Conservation (phyloP, 2,329 filamentous ascomycete genomes). For the Ustilaginoidea virens region DNA sequence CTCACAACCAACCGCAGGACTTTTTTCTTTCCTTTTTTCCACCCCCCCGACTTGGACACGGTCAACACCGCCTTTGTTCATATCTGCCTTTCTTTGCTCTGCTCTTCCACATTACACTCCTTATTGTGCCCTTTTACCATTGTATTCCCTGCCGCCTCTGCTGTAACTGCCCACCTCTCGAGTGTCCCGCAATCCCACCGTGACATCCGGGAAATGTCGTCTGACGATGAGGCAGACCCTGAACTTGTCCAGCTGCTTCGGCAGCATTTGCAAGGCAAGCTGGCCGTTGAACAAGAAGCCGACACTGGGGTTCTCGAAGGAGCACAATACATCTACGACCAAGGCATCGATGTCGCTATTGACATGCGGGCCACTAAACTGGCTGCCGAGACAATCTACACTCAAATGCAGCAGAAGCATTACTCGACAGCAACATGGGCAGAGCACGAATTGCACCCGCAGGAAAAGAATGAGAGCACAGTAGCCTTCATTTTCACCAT, state of each 20-base stretch:
- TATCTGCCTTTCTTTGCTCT: no score
- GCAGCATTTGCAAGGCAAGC: conserved; percentile 54
- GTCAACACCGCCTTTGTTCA: no score
- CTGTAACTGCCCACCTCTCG: no score
- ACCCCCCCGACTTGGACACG: no score
- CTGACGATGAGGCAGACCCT: conserved; percentile 79
- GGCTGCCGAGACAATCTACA: conserved; percentile 65
- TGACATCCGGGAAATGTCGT: no score
- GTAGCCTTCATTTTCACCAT: conserved; percentile 93
- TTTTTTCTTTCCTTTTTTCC: no score
- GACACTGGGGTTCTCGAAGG: conserved; percentile 71
- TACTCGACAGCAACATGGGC: conserved; percentile 83
- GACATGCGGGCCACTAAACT: conserved; percentile 69
- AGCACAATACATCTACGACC: conserved; percentile 79
- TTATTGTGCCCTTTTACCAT: no score
- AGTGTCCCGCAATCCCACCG: no score
- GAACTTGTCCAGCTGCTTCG: conserved; percentile 78
- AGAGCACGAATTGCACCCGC: conserved; percentile 78
- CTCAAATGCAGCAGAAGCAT: conserved; percentile 65
- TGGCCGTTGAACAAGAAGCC: conserved; percentile 38
- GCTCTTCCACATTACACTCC: no score
- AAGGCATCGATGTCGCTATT: conserved; percentile 82
- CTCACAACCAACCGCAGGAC: no score
- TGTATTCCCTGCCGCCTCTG: no score
- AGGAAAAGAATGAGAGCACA: conserved; percentile 61